A percentile compares a stretch with the other conserved stretches of the same genome.
Conservation (phyloP, 306 rosid genomes). For the Arachis hypogaea region DNA sequence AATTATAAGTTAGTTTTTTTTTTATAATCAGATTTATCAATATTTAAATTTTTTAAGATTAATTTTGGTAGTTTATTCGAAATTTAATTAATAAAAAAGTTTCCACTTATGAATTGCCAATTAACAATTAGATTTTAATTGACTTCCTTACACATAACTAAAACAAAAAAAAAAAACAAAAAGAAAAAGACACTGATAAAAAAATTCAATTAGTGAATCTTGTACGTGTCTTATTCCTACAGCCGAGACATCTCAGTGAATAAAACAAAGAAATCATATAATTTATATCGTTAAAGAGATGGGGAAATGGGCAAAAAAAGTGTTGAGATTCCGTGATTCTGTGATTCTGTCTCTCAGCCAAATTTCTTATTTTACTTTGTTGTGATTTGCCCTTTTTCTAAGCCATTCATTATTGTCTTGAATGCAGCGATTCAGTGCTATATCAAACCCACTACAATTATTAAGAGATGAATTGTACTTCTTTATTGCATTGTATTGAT, state of each 20-base stretch:
- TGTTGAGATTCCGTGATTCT: constrained; percentile 55
- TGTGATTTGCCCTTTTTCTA: constrained; percentile 33
- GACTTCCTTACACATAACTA: constrained; percentile 5
- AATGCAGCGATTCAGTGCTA: constrained; percentile 41
- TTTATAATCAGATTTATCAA: too few relatives aligned
- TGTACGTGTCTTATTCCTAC: constrained; percentile 23
- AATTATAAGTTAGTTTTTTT: too few relatives aligned
- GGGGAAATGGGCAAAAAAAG: constrained; percentile 39
- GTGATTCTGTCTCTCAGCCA: constrained; percentile 45
- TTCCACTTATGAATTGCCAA: not conserved
- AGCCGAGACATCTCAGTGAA: not conserved
- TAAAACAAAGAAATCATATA: constrained; percentile 1
- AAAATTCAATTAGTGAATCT: constrained; percentile 28
- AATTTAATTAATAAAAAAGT: too few relatives aligned
- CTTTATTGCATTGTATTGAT: constrained; percentile 7
- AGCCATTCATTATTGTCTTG: constrained; percentile 40
- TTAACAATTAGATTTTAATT: not conserved
- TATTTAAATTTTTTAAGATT: too few relatives aligned
- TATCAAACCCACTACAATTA: constrained; percentile 16
- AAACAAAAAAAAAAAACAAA: not conserved
- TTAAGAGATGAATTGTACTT: constrained; percentile 26
- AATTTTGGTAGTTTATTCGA: too few relatives aligned
- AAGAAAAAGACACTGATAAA: not conserved
- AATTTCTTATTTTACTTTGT: constrained; percentile 32
- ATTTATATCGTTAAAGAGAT: not conserved